A percentile compares a stretch with the other conserved stretches of the same genome.
phyloP scores from a whole-genome alignment of 2,329 filamentous ascomycete species.

The Alternaria brassicicola region DNA sequence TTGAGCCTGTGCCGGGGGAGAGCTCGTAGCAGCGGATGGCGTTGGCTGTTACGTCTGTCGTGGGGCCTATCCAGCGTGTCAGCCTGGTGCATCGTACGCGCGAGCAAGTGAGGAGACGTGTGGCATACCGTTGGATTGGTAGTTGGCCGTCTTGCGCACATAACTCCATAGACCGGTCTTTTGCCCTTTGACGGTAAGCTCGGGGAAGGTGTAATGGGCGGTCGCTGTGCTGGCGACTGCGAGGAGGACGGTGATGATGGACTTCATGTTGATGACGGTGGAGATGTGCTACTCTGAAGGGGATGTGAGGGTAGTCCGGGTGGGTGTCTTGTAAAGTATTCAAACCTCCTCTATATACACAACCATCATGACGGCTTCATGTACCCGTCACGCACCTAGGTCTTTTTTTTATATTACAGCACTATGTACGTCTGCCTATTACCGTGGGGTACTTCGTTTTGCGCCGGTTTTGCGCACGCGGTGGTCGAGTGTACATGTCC shows the following conservation, averaged over 20 bases:
- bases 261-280: slow-evolving; percentile 34
- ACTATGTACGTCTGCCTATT: slow-evolving; percentile 3
- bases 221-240: slow-evolving; percentile 28
- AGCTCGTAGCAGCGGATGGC: slow-evolving; percentile 46
- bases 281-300: background rate
- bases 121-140: slow-evolving; percentile 42
- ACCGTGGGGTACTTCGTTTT: slow-evolving; percentile 15
- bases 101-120: slow-evolving; percentile 2
- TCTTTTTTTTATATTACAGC: slow-evolving; percentile 1
- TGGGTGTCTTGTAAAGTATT: background rate
- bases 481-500: slow-evolving; percentile 4
- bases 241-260: slow-evolving; percentile 28
- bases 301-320: background rate
- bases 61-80: slow-evolving; percentile 11
- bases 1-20: slow-evolving; percentile 23
- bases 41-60: slow-evolving; percentile 35
- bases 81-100: slow-evolving; percentile 22
- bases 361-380: background rate
- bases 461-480: background rate
- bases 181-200: slow-evolving; percentile 31
- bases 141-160: slow-evolving; percentile 45
- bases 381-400: background rate
- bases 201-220: slow-evolving; percentile 46
- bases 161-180: slow-evolving; percentile 41
- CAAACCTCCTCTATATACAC: slow-evolving; percentile 14